phyloP scores from a whole-genome alignment of 2,329 filamentous ascomycete species.

The Pseudocercospora fijiensis region DNA sequence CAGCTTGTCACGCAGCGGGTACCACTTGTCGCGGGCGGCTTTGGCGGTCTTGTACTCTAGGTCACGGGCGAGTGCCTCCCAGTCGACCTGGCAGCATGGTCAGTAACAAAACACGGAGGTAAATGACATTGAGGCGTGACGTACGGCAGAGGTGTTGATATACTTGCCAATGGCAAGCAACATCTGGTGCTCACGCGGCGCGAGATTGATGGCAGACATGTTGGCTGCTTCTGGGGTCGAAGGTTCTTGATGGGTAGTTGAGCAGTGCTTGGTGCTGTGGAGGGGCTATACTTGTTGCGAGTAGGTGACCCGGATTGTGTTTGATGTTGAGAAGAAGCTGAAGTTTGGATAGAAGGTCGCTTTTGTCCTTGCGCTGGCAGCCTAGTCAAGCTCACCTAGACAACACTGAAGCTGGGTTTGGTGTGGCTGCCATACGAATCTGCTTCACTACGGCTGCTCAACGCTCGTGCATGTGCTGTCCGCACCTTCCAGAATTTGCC shows the following conservation, averaged over 20 bases:
- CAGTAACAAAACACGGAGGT: neutral
- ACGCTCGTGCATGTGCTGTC: neutral
- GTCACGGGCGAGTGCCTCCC: neutral
- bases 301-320: neutral
- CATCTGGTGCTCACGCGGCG: constrained; percentile 26
- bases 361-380: neutral
- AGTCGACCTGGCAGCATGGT: constrained; percentile 1
- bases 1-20: constrained; percentile 4
- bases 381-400: neutral
- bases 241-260: neutral
- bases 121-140: neutral
- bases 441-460: neutral
- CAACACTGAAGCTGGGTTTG: neutral
- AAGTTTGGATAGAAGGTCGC: neutral
- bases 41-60: constrained; percentile 1
- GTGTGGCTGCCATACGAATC: neutral
- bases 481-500: neutral
- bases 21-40: constrained; percentile 9
- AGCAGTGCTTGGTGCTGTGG: neutral
- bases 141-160: constrained; percentile 1
- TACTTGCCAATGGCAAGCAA: constrained; percentile 11
- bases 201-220: constrained; percentile 25
- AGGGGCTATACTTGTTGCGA: neutral
- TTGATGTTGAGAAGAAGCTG: constrained; percentile 2
- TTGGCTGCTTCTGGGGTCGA: neutral